Conservation (phyloP, 768 basidiomycete species). For the Lentinula detonsa region DNA sequence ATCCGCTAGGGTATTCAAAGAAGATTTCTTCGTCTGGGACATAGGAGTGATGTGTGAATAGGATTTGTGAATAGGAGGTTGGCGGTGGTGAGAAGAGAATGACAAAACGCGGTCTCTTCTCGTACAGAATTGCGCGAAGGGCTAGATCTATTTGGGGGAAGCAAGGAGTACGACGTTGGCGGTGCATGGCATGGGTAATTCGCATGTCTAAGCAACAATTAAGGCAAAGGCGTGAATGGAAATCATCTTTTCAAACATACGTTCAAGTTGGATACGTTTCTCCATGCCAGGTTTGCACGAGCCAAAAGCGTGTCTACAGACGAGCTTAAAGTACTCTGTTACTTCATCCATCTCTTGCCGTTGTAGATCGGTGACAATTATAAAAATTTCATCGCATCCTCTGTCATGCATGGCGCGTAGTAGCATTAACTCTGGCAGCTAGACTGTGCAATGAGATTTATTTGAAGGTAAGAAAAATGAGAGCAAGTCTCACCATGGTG, state of each 20-base stretch:
- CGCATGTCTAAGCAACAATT: slow-evolving; percentile 45
- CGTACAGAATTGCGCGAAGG: slow-evolving; percentile 68
- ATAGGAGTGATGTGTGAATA: slow-evolving; percentile 67
- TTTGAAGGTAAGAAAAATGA: slow-evolving; percentile 4
- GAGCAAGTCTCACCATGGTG: slow-evolving; percentile 53
- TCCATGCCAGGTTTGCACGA: slow-evolving; percentile 64
- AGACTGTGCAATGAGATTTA: slow-evolving; percentile 4
- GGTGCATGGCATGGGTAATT: slow-evolving; percentile 57
- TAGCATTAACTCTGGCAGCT: slow-evolving; percentile 79
- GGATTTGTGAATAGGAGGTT: slow-evolving; percentile 75
- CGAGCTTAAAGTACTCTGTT: slow-evolving; percentile 73
- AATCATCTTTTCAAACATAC: slow-evolving; percentile 32
- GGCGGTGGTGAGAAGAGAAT: slow-evolving; percentile 77
- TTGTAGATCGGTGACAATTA: slow-evolving; percentile 77
- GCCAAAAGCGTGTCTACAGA: slow-evolving; percentile 59
- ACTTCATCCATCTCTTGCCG: slow-evolving; percentile 77
- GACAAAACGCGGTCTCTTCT: slow-evolving; percentile 72
- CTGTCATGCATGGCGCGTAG: slow-evolving; percentile 75
- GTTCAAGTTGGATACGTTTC: slow-evolving; percentile 62
- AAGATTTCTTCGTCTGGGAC: slow-evolving; percentile 71
- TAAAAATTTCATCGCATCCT: slow-evolving; percentile 72
- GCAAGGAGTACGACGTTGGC: slow-evolving; percentile 69
- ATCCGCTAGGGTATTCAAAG: slow-evolving; percentile 74
- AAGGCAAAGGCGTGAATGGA: slow-evolving; percentile 5
- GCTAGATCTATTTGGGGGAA: slow-evolving; percentile 80